phyloP scores from a whole-genome alignment of 208 protist species.

The Acanthamoeba sp. region DNA sequence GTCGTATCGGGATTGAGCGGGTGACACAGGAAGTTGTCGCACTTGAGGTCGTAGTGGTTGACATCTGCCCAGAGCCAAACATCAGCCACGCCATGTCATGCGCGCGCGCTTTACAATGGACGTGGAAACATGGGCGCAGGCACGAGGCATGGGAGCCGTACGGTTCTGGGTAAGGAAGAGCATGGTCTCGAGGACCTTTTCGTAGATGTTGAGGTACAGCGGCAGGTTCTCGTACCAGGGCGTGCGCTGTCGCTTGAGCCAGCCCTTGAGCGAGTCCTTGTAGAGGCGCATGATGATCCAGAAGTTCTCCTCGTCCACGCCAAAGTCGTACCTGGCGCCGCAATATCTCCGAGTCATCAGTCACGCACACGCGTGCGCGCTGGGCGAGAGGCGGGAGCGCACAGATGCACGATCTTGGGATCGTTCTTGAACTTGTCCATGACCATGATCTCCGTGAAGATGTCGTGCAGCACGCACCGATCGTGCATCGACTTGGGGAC shows the following conservation, averaged over 20 bases:
- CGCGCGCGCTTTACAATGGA: too few species aligned
- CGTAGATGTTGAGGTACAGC: conserved; percentile 87
- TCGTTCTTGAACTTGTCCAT: conserved; percentile 88
- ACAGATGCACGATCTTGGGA: conserved; percentile 82
- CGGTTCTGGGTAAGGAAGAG: conserved; percentile 80
- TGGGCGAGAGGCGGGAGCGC: conserved; percentile 78
- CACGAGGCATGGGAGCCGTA: conserved; percentile 42
- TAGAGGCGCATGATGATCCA: conserved; percentile 91
- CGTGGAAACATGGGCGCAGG: neutral
- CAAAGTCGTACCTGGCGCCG: conserved; percentile 85
- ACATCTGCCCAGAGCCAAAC: conserved; percentile 74
- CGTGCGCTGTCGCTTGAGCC: conserved; percentile 83
- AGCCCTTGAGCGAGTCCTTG: conserved; percentile 83
- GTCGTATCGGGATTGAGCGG: conserved; percentile 75
- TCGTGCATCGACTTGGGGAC: conserved; percentile 76
- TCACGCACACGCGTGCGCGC: neutral
- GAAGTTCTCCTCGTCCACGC: conserved; percentile 89
- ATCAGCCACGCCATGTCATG: neutral
- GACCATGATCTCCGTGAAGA: conserved; percentile 90
- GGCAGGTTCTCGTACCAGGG: conserved; percentile 74
- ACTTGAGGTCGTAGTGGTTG: conserved; percentile 90
- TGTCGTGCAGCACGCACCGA: conserved; percentile 88
- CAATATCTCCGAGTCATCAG: neutral
- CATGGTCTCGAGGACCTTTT: conserved; percentile 78
- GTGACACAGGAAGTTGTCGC: conserved; percentile 88